Conservation (phyloP, 441 rosid species). For the Euphorbia schlechtendalii region DNA sequence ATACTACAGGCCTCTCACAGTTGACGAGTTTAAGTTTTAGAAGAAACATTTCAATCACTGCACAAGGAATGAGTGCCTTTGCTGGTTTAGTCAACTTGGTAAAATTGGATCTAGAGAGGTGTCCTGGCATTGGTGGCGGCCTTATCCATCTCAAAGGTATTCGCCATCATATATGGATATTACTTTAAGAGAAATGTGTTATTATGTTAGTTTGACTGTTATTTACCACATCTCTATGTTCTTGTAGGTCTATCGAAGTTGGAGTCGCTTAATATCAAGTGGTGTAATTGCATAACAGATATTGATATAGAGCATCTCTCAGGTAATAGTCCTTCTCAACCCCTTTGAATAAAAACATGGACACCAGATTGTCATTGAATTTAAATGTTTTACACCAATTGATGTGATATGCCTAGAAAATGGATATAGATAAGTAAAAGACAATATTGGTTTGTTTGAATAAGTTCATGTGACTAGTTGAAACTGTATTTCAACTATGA, state of each 20-base stretch:
- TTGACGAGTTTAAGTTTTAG: slow-evolving; percentile 70
- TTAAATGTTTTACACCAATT: background rate
- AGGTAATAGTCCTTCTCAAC: slow-evolving; percentile 30
- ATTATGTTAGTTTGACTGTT: background rate
- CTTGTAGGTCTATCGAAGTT: slow-evolving; percentile 48
- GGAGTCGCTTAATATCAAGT: slow-evolving; percentile 64
- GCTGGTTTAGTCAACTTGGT: slow-evolving; percentile 62
- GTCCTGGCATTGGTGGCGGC: slow-evolving; percentile 72
- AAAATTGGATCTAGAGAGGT: slow-evolving; percentile 81
- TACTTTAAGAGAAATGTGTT: background rate
- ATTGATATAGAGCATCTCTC: slow-evolving; percentile 61
- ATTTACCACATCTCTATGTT: background rate
- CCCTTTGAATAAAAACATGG: background rate
- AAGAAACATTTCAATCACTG: slow-evolving; percentile 56
- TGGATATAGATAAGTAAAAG: background rate
- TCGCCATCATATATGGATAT: background rate
- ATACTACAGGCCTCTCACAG: slow-evolving; percentile 59
- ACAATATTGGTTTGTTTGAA: background rate
- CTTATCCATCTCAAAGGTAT: slow-evolving; percentile 69
- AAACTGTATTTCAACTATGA: slow-evolving; percentile 1
- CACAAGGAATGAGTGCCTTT: slow-evolving; percentile 61
- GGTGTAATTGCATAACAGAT: slow-evolving; percentile 78
- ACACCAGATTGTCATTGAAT: background rate
- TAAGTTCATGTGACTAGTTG: background rate
- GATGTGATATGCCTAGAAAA: background rate